A percentile compares a stretch with the other conserved stretches of the same genome.
phyloP scores from a whole-genome alignment of 2,329 filamentous ascomycete genomes.

The Cercospora sp. region DNA sequence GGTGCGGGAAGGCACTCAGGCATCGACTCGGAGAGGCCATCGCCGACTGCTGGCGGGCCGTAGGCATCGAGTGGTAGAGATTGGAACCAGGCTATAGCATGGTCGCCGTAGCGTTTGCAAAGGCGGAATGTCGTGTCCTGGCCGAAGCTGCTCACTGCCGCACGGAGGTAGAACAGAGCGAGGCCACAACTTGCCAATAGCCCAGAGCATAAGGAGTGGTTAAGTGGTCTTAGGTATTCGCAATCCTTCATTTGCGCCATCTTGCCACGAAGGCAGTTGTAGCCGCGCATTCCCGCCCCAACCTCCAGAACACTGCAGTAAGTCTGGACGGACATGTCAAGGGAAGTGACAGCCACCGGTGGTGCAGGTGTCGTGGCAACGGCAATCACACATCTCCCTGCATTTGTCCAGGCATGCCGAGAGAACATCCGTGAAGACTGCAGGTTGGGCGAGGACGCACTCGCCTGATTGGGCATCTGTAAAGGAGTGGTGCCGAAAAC shows the following conservation, averaged over 20 bases:
- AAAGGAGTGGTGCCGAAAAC: neutral
- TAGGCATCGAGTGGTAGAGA: too few species aligned
- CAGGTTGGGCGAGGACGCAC: neutral
- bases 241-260: neutral
- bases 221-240: neutral
- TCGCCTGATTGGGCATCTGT: neutral
- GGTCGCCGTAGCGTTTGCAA: too few species aligned
- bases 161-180: neutral
- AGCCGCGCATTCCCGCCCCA: neutral
- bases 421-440: neutral
- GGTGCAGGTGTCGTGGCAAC: neutral
- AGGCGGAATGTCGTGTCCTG: too few species aligned
- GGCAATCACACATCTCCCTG: neutral
- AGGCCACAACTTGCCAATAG: neutral
- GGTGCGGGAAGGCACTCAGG: too few species aligned
- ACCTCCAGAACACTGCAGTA: neutral
- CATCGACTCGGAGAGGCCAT: too few species aligned
- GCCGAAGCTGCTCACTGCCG: too few species aligned
- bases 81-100: too few species aligned
- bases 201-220: neutral
- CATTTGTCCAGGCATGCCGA: neutral
- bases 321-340: neutral
- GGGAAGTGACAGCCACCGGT: neutral
- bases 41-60: too few species aligned
- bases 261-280: neutral